Percentiles rank a stretch among this genome's conserved stretches.
Conservation (phyloP, 1,284 basidiomycete species). For the Sporisorium exsertum region DNA sequence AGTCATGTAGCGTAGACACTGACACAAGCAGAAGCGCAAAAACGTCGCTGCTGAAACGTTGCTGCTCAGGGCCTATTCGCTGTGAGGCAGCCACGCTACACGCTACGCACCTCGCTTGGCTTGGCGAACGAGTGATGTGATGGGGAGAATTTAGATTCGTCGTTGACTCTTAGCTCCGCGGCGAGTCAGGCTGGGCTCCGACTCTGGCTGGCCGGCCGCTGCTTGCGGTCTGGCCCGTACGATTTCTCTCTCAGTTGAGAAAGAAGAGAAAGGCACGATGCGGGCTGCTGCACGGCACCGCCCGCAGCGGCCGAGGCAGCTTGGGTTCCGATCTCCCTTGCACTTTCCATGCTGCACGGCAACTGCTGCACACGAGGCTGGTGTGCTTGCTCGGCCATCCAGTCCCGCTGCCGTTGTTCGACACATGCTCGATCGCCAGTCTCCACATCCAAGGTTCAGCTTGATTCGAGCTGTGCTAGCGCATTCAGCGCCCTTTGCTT, state of each 20-base stretch:
- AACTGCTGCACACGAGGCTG: no score
- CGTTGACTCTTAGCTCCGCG: background rate
- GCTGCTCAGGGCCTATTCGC: background rate
- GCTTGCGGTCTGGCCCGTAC: background rate
- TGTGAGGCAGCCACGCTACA: background rate
- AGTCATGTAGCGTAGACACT: no score
- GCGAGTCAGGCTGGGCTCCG: background rate
- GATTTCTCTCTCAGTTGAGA: background rate
- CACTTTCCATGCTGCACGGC: no score
- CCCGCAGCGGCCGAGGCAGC: slow-evolving; percentile 1
- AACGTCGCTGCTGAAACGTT: background rate
- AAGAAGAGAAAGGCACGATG: background rate
- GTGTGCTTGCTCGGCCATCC: background rate
- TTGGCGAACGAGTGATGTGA: background rate
- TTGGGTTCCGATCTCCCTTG: no score
- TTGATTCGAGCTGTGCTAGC: background rate
- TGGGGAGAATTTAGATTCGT: no score
- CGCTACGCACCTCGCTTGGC: background rate
- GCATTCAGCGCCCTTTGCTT: background rate
- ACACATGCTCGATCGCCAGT: background rate
- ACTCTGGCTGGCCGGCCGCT: no score
- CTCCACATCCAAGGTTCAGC: background rate
- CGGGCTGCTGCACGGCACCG: background rate
- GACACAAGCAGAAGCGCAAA: background rate
- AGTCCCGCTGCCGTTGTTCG: background rate